Conservation (phyloP, 495 filamentous ascomycete species). For the Talaromyces stipitatus region DNA sequence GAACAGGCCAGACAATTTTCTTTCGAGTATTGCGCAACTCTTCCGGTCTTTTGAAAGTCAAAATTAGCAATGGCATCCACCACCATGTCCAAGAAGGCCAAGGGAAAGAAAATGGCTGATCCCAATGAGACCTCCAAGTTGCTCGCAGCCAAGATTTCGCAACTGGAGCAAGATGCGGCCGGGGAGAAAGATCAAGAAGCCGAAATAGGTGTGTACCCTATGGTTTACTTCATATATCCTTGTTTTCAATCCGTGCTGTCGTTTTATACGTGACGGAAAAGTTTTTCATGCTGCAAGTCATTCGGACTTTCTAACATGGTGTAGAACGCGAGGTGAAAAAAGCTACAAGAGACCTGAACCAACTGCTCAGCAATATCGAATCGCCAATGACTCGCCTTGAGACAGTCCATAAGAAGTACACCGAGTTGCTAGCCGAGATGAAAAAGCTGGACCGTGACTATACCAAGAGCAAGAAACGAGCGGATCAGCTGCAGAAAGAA, state of each 20-base stretch:
- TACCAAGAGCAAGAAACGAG: slow-evolving; percentile 89
- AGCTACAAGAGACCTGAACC: slow-evolving; percentile 80
- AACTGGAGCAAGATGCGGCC: slow-evolving; percentile 85
- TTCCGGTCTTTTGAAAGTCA: not conserved
- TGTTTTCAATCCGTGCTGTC: slow-evolving; percentile 1
- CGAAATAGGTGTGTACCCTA: slow-evolving; percentile 78
- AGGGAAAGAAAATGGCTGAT: slow-evolving; percentile 67
- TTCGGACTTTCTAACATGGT: slow-evolving; percentile 7
- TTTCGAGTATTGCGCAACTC: slow-evolving; percentile 6
- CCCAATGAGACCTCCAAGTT: slow-evolving; percentile 82
- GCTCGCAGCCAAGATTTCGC: slow-evolving; percentile 86
- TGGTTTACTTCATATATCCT: slow-evolving; percentile 8
- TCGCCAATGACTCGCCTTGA: slow-evolving; percentile 69
- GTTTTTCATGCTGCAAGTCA: slow-evolving; percentile 4
- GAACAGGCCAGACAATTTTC: slow-evolving; percentile 5
- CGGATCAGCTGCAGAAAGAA: slow-evolving; percentile 92
- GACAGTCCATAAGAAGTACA: slow-evolving; percentile 79
- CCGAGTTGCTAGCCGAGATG: slow-evolving; percentile 87
- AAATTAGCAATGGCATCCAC: slow-evolving; percentile 31
- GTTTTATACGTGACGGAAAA: not conserved
- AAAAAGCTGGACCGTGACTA: slow-evolving; percentile 90
- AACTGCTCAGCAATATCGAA: slow-evolving; percentile 73
- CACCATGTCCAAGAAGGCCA: slow-evolving; percentile 55
- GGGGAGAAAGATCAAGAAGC: slow-evolving; percentile 92
- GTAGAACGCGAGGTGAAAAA: slow-evolving; percentile 82